Evolutionary conservation across 208 protist genomes (phyloP), one percentile per base, ranked within the genome.

Genomic region (Trypanosoma avium): DNA sequence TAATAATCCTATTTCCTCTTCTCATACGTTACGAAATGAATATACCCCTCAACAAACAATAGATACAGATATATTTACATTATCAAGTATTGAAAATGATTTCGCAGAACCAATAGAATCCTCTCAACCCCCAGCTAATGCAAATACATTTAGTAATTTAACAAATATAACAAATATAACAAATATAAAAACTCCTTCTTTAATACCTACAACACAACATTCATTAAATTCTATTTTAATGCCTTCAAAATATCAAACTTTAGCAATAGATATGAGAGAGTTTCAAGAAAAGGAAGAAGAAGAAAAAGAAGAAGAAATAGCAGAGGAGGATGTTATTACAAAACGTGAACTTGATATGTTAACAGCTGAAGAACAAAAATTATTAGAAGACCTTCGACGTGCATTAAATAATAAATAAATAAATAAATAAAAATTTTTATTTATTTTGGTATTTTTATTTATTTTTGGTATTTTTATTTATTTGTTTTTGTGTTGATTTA

Each of bases 321-420:
- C 15, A 7, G 27, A 45, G n/a, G 61, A 66, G 10, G 49, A 33
- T 26, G 13, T 19, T n/a, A 13, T 24, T 6, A 57, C 8, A 7
- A 3, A 12, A 0, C 35, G 17, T 66, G 61, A 66, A 48, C 33
- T 66, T 7, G 61, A 57, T 48, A 56, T 66, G 61, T 26, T 66
- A 35, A 57, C 61, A 22, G 45, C 24, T n/a, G 61, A 66, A 21
- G 61, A 66, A 26, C 47, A 33, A 26, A 0, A 57, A 0, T 24
- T 66, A 17, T 26, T 66, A 17, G 49, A 33, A 35, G 61, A 66
- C n/a, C 61, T 66, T 17, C 47, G 33, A 29, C 47, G 26, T 9
- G 49, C 47, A 19, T 35, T 66, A n/a, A 55, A 33, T 40, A 22
- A 19, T 26, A 22, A 57, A 57, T n/a, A 55, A 9, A 17, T 21